Evolutionary conservation across 306 rosid species (phyloP), one percentile per base, ranked within the genome.

Genomic region (Citrullus colocynthis): DNA sequence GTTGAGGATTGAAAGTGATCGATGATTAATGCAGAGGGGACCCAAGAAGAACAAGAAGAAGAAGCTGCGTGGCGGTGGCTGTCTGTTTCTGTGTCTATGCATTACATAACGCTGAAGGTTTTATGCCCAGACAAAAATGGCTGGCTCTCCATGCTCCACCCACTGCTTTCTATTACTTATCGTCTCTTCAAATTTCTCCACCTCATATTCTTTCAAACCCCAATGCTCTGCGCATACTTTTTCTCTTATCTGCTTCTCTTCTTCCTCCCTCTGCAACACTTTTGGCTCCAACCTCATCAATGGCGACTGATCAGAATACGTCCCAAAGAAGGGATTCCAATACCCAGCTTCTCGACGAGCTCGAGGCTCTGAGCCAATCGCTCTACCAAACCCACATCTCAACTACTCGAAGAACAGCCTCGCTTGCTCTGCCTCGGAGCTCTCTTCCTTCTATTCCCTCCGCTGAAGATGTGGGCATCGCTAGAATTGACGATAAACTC

Each of bases 341-440:
- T 78, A 82, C 92, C 24, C 93, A 87, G 81, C 84, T 96, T 20
- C 86, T 92, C 20, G 88, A 96, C 48, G 99, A 96, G 51, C 89
- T 96, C 0, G 97, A 96, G 81, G 88, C 90, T 12, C 92, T 96
- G 8, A 92, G 98, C 51, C 91, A 91, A 81, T 78, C 98, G 39
- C 98, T 96, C 65, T 88, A 92, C 91, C 84, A 82, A 71, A 32
- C 90, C 64, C 97, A 90, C 83, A 84, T 87, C 21, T 55, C 89
- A 52, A 80, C 86, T 3, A 48, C 64, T 54, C 81, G 99, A 84
- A 88, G 97, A 86, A 88, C 99, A 6, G 93, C 99, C 45, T 96
- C 98, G 16, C 99, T 96, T 75, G 94, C 81, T 36, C 89, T 96
- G 70, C 98, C 98, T 10, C 81, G 99, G 78, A 88, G 80, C 76